Evolutionary conservation across 2,329 filamentous ascomycete genomes (phyloP).

Genomic region (Fusarium piperis): DNA sequence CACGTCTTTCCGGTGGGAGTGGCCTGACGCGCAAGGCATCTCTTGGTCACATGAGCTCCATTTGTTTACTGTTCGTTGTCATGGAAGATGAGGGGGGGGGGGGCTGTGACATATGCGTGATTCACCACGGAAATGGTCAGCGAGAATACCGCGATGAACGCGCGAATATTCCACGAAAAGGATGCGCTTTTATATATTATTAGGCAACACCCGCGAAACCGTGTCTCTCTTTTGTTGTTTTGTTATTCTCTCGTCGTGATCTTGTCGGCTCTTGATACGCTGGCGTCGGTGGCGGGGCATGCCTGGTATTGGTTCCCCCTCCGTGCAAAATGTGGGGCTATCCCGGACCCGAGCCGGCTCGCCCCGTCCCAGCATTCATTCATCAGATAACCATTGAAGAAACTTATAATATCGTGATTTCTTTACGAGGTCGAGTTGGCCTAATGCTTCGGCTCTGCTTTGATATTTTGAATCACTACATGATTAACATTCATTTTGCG

Average conservation of each 20-base stretch:
- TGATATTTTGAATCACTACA: not conserved
- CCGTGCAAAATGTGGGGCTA: conserved; percentile 1
- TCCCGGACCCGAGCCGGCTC: conserved; percentile 1
- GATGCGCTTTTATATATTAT: not conserved
- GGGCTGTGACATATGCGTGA: too few species aligned
- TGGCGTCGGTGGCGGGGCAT: conserved; percentile 16
- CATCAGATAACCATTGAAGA: not conserved
- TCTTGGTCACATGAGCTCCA: conserved; percentile 6
- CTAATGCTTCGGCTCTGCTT: not conserved
- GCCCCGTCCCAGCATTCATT: not conserved
- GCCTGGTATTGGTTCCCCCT: not conserved
- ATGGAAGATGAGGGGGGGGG: not conserved
- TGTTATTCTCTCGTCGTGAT: not conserved
- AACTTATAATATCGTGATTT: not conserved
- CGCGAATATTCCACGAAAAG: not conserved
- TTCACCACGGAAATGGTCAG: too few species aligned
- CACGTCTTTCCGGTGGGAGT: not conserved
- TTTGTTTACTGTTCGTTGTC: not conserved
- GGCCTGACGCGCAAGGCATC: conserved; percentile 42
- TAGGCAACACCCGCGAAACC: not conserved
- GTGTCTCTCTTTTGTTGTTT: conserved; percentile 1
- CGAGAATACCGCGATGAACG: not conserved
- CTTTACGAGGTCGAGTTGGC: not conserved
- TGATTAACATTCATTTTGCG: not conserved
- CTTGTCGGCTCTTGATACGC: conserved; percentile 24